Base-by-base conservation (phyloP, 2,329 filamentous ascomycete species). In the Monilinia aucupariae region DNA sequence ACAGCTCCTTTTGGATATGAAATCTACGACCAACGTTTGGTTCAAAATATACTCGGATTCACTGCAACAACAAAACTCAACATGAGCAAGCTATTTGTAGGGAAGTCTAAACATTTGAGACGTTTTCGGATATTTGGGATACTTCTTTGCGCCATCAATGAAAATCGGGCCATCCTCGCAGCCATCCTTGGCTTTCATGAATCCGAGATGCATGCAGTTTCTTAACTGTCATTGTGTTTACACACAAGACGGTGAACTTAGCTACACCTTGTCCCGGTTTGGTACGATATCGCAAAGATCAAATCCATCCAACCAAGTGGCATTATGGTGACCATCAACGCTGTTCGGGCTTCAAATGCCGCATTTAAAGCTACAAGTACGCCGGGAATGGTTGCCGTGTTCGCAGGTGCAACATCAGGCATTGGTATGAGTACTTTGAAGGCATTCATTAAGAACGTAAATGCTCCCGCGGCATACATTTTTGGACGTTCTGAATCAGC, bases 381-480 rank as follows among this genome's bases (percentile, higher is more conserved):
- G 4, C 59, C 72, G 2, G 73, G 75, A 15, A 73, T 81, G 7
- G 77, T 81, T 10, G 79, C 77, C 51, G 76, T 82, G 32, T 83
- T 84, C 62, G 77, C 82, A 4, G 81, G 82, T 41, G 82, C 78
- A 34, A 85, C 82, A 4, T 77, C 77, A 45, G 82, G 82, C n/a
- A 82, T 85, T 50, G 82, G 82, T 9, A 75, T 80, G 64, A 71
- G 76, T 15, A 77, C 80, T 0, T 71, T 83, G 20, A 79, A 78
- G 59, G 71, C 76, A 27, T 79, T 84, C 48, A 75, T 76, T 13
- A 75, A 76, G 48, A 68, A 77, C 22, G 71, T 78, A 2, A 63
- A 66, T 2, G 70, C 68, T 0, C 81, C 82, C 0, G 78, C 73
- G 22, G 75, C 82, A 37, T 85, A 85, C 69, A 76, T 84, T 45